These are phyloP conservation scores for Suillus alpinus DNA, from an alignment of 768 basidiomycete genomes.

Conservation along the genomic window DNA sequence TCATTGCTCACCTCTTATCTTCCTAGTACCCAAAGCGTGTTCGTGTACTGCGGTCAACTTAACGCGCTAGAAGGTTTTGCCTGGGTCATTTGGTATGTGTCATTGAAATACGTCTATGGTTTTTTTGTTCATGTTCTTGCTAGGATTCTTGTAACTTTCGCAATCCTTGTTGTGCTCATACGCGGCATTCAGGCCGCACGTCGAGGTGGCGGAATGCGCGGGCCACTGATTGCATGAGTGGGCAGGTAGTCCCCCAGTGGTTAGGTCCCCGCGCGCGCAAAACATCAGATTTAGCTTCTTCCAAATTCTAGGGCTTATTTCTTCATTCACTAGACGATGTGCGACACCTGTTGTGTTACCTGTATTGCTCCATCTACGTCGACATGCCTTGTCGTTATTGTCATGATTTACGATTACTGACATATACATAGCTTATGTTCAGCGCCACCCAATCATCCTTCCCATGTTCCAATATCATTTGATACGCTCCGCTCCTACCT, in stretches of 20 bases:
- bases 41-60: constrained; percentile 71
- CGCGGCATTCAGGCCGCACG: constrained; percentile 58
- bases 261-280: background rate
- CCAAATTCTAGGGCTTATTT: too few relatives aligned
- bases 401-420: background rate
- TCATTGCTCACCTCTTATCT: background rate
- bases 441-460: background rate
- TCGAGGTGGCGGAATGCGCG: constrained; percentile 66
- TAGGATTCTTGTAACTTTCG: constrained; percentile 66
- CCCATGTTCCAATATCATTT: background rate
- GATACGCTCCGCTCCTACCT: background rate
- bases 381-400: background rate
- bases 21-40: constrained; percentile 38
- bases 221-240: constrained; percentile 43
- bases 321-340: background rate
- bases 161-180: constrained; percentile 54
- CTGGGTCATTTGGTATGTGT: constrained; percentile 68
- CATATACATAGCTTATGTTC: background rate
- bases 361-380: background rate
- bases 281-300: background rate
- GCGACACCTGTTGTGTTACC: background rate
- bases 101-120: background rate
- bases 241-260: background rate
- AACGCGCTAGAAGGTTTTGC: constrained; percentile 75
- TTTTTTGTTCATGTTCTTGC: background rate